Conservation (phyloP, 345 rosid species). For the Microthlaspi erraticum region DNA sequence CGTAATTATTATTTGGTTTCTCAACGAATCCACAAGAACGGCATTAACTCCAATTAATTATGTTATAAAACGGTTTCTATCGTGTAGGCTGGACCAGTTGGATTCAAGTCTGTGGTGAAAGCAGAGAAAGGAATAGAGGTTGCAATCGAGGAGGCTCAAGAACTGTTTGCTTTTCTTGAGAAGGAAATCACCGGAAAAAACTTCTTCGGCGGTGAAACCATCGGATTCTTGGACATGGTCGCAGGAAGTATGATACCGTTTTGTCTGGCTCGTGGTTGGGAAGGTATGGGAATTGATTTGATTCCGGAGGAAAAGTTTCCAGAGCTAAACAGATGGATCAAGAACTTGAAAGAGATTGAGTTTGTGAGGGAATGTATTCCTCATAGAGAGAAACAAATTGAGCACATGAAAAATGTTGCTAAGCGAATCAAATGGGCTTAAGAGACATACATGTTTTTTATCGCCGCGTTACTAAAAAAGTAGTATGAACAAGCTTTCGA, state of each 20-base stretch:
- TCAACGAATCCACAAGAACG: no score
- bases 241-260: slow-evolving; percentile 37
- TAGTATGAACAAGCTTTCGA: neutral
- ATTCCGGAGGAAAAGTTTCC: slow-evolving; percentile 35
- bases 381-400: slow-evolving; percentile 34
- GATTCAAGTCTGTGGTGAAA: neutral
- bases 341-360: slow-evolving; percentile 16
- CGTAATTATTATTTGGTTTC: no score
- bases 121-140: slow-evolving; percentile 30
- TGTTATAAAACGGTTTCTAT: neutral
- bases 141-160: slow-evolving; percentile 37
- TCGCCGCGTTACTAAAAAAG: neutral
- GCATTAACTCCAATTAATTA: neutral
- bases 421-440: slow-evolving; percentile 29
- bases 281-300: slow-evolving; percentile 37
- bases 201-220: slow-evolving; percentile 43
- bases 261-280: slow-evolving; percentile 31
- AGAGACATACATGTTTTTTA: neutral
- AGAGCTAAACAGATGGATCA: slow-evolving; percentile 32
- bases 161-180: slow-evolving; percentile 40
- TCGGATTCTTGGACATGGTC: slow-evolving; percentile 47
- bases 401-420: slow-evolving; percentile 2
- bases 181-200: slow-evolving; percentile 39
- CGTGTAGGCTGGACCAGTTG: slow-evolving; percentile 14
- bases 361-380: slow-evolving; percentile 36